Percentiles rank a stretch among this genome's conserved stretches.
These are phyloP conservation scores for Xerophyta viscosa DNA, from an alignment of 106 monocot genomes.

Conservation along the genomic window DNA sequence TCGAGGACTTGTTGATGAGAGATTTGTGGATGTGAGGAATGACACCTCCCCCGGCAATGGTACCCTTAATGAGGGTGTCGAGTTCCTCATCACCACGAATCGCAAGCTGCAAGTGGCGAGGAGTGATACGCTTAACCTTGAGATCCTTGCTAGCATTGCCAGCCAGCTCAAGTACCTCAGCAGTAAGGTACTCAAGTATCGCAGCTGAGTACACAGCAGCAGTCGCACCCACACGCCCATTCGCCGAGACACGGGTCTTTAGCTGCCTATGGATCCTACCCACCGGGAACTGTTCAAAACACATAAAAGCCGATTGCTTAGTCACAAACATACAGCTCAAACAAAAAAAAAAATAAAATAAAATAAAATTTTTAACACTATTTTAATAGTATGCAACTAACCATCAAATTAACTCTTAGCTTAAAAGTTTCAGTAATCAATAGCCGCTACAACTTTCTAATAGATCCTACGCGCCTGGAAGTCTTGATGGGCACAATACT, in stretches of 20 bases:
- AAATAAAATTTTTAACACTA: not conserved
- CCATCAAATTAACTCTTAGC: too few relatives aligned
- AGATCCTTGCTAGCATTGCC: slow-evolving; percentile 32
- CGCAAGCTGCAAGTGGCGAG: slow-evolving; percentile 22
- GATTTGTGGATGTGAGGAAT: slow-evolving; percentile 27
- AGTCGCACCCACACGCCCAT: slow-evolving; percentile 21
- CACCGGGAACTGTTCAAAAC: slow-evolving; percentile 15
- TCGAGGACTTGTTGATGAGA: slow-evolving; percentile 24
- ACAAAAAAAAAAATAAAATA: too few relatives aligned
- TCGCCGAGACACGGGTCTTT: slow-evolving; percentile 15
- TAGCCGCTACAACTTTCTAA: too few relatives aligned
- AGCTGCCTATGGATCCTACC: slow-evolving; percentile 19
- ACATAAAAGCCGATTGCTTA: not conserved
- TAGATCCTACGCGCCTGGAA: too few relatives aligned
- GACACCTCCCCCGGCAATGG: slow-evolving; percentile 26
- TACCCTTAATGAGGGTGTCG: slow-evolving; percentile 26
- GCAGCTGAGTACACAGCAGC: slow-evolving; percentile 25
- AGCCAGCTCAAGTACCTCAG: slow-evolving; percentile 22
- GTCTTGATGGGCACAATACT: too few relatives aligned
- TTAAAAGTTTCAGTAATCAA: too few relatives aligned
- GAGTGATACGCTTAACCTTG: slow-evolving; percentile 25
- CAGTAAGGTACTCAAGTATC: slow-evolving; percentile 9
- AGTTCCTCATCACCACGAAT: slow-evolving; percentile 27
- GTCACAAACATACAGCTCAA: not conserved
- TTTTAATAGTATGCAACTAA: too few relatives aligned